Evolutionary conservation across 805 yeast genomes (phyloP).

Genomic region (Ogataea zsoltii): DNA sequence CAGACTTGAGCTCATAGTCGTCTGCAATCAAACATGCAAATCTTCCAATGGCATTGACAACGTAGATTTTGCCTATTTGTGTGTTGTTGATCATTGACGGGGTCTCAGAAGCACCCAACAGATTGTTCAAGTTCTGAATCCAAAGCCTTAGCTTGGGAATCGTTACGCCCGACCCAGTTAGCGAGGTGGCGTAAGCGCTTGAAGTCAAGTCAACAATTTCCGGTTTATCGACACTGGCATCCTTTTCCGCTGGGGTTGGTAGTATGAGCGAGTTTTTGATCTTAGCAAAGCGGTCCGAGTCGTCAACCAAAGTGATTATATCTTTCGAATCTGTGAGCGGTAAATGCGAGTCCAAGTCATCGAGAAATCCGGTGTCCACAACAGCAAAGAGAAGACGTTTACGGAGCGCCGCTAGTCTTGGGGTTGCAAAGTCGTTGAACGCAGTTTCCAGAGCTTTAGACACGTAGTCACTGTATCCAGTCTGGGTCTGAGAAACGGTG

Average conservation of each 20-base stretch:
- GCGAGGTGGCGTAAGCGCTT: conserved; percentile 6
- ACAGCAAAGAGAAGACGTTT: conserved; percentile 11
- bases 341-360: conserved; percentile 11
- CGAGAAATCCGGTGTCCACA: conserved; percentile 2
- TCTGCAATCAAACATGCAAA: conserved; percentile 43
- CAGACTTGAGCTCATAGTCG: conserved; percentile 35
- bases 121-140: conserved; percentile 11
- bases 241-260: conserved; percentile 2
- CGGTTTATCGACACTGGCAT: background rate
- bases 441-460: conserved; percentile 11
- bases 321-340: conserved; percentile 15
- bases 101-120: conserved; percentile 2
- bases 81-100: conserved; percentile 6
- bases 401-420: conserved; percentile 16
- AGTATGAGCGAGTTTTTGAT: conserved; percentile 4
- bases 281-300: conserved; percentile 7
- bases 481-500: background rate
- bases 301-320: conserved; percentile 12
- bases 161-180: background rate
- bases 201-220: conserved; percentile 19
- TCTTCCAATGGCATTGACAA: conserved; percentile 42
- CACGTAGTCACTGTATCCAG: conserved; percentile 2
- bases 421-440: conserved; percentile 13
- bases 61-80: conserved; percentile 23
- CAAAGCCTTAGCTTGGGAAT: conserved; percentile 10